Conservation (phyloP, 352 stramenopile genomes). For the Pythium aquatile region DNA sequence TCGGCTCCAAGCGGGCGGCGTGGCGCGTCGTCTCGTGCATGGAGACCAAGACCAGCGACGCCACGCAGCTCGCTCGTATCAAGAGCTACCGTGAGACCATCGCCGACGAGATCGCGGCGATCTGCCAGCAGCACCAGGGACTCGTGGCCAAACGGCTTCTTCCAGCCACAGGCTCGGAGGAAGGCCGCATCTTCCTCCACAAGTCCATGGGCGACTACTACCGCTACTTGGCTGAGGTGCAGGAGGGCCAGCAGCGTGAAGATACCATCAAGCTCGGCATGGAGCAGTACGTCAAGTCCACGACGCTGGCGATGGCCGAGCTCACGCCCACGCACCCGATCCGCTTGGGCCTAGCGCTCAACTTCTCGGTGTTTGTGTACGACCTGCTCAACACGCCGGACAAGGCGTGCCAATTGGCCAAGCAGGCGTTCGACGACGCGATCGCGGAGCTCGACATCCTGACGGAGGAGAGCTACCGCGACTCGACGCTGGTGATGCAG, state of each 20-base stretch:
- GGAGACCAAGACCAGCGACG: slow-evolving; percentile 6
- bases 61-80: slow-evolving; percentile 8
- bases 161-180: slow-evolving; percentile 69
- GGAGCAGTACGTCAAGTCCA: slow-evolving; percentile 14
- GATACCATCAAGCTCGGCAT: no score
- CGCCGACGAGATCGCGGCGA: slow-evolving; percentile 27
- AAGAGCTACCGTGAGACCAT: slow-evolving; percentile 11
- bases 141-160: slow-evolving; percentile 93
- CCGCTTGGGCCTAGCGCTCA: slow-evolving; percentile 35
- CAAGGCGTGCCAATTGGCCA: slow-evolving; percentile 91
- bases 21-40: slow-evolving; percentile 33
- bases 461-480: slow-evolving; percentile 99
- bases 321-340: slow-evolving; percentile 28
- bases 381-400: slow-evolving; percentile 97
- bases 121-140: slow-evolving; percentile 81
- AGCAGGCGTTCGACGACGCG: slow-evolving; percentile 98
- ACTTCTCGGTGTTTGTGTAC: slow-evolving; percentile 98
- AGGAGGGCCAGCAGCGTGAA: background rate
- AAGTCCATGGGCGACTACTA: slow-evolving; percentile 89
- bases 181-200: slow-evolving; percentile 95
- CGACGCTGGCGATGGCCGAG: slow-evolving; percentile 18
- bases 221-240: slow-evolving; percentile 21
- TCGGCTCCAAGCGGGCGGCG: slow-evolving; percentile 24
- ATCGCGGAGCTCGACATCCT: slow-evolving; percentile 99
- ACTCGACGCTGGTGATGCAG: slow-evolving; percentile 99